Percentiles rank a stretch among this genome's conserved stretches.
Evolutionary conservation across 2,329 filamentous ascomycete genomes (phyloP).

Genomic region (Fusarium verticillioides): DNA sequence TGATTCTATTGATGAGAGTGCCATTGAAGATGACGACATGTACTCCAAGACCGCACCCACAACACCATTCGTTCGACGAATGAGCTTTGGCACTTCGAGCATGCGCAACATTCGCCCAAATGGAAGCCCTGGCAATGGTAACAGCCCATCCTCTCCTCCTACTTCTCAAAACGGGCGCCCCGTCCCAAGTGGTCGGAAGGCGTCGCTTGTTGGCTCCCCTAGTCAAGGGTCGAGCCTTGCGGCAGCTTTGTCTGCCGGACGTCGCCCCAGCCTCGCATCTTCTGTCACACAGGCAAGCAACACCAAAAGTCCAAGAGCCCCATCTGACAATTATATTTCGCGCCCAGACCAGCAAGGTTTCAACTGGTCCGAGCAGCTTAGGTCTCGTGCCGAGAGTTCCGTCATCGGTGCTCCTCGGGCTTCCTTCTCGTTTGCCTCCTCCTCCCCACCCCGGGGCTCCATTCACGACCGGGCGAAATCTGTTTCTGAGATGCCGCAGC

Average conservation of each 20-base stretch:
- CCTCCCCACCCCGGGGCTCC: slow-evolving; percentile 51
- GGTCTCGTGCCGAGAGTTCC: slow-evolving; percentile 87
- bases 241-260: slow-evolving; percentile 49
- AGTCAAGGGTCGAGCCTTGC: slow-evolving; percentile 47
- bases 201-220: slow-evolving; percentile 41
- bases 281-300: slow-evolving; percentile 67
- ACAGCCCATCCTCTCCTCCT: slow-evolving; percentile 58
- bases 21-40: slow-evolving; percentile 75
- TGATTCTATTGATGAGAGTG: slow-evolving; percentile 76
- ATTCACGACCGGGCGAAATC: slow-evolving; percentile 76
- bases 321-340: slow-evolving; percentile 72
- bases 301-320: slow-evolving; percentile 64
- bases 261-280: slow-evolving; percentile 52
- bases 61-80: slow-evolving; percentile 82
- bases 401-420: slow-evolving; percentile 67
- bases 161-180: slow-evolving; percentile 48
- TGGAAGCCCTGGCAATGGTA: slow-evolving; percentile 73
- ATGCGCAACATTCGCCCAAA: slow-evolving; percentile 67
- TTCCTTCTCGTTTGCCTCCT: slow-evolving; percentile 67
- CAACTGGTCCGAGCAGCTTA: slow-evolving; percentile 97
- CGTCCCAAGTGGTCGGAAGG: slow-evolving; percentile 48
- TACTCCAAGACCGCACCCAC: slow-evolving; percentile 69
- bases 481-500: slow-evolving; percentile 70
- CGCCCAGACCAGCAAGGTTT: slow-evolving; percentile 85
- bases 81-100: slow-evolving; percentile 89